Evolutionary conservation across 331 rosid species (phyloP).

Genomic region (Rhamnella rubrinervis): DNA sequence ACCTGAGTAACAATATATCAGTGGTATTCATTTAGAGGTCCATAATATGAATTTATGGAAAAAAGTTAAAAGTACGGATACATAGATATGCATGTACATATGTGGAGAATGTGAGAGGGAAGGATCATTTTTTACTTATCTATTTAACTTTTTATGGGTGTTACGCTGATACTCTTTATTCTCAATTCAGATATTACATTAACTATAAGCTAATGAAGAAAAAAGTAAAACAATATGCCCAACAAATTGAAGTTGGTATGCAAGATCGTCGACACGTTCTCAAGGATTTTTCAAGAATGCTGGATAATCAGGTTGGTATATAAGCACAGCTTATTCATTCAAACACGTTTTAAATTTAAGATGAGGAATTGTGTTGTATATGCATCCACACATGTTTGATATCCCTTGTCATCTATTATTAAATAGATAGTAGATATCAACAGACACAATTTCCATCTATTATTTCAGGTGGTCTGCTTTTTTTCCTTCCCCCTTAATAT

Average conservation of each 20-base stretch:
- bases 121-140: background rate
- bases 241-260: slow-evolving; percentile 77
- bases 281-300: slow-evolving; percentile 93
- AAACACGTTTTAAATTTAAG: background rate
- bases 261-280: slow-evolving; percentile 77
- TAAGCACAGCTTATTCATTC: slow-evolving; percentile 12
- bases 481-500: no score
- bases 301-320: slow-evolving; percentile 74
- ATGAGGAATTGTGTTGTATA: background rate
- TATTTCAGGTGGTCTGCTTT: no score
- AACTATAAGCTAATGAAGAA: slow-evolving; percentile 97
- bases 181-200: slow-evolving; percentile 69
- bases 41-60: background rate
- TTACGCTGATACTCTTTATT: slow-evolving; percentile 12
- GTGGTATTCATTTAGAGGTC: background rate
- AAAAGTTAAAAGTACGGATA: background rate
- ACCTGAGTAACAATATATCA: no score
- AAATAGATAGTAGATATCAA: no score
- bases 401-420: background rate
- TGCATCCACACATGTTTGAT: background rate
- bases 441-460: no score
- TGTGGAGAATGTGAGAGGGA: background rate
- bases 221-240: slow-evolving; percentile 75
- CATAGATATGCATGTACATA: background rate
- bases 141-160: background rate